Conservation (phyloP, 1,284 basidiomycete species). For the Laetiporus sulphureus region DNA sequence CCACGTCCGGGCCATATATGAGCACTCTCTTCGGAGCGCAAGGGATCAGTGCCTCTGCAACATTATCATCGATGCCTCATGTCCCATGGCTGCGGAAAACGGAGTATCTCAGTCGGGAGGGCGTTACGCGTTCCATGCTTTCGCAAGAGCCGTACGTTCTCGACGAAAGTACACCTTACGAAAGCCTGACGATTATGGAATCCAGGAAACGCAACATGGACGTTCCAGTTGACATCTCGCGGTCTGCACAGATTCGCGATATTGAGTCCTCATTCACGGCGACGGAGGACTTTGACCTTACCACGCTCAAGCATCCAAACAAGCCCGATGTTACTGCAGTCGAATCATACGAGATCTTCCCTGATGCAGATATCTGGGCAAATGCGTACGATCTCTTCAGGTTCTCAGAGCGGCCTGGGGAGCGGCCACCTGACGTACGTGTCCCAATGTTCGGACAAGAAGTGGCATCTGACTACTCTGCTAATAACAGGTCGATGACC, state of each 20-base stretch:
- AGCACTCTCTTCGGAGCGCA: constrained; percentile 34
- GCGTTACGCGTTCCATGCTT: constrained; percentile 37
- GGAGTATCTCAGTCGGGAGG: constrained; percentile 74
- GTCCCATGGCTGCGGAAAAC: constrained; percentile 89
- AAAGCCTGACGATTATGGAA: too few species aligned
- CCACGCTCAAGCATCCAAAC: constrained; percentile 68
- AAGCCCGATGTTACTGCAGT: constrained; percentile 74
- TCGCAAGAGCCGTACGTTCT: constrained; percentile 51
- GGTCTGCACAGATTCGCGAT: constrained; percentile 70
- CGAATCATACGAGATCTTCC: constrained; percentile 82
- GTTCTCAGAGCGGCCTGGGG: constrained; percentile 85
- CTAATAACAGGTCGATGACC: constrained; percentile 54
- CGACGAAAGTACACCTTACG: too few species aligned
- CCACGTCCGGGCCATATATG: constrained; percentile 31
- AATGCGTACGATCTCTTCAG: constrained; percentile 87
- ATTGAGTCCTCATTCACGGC: constrained; percentile 80
- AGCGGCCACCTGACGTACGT: constrained; percentile 57
- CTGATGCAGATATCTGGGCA: constrained; percentile 83
- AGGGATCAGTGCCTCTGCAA: constrained; percentile 30
- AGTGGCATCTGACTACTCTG: constrained; percentile 7
- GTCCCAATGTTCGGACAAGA: neutral
- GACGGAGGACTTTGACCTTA: constrained; percentile 52
- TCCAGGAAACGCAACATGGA: constrained; percentile 43
- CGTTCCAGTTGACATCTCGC: constrained; percentile 65
- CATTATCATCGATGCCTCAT: constrained; percentile 33